Base-by-base conservation (phyloP, 108 stramenopile species). In the Cyclotella choctawhatcheeana region DNA sequence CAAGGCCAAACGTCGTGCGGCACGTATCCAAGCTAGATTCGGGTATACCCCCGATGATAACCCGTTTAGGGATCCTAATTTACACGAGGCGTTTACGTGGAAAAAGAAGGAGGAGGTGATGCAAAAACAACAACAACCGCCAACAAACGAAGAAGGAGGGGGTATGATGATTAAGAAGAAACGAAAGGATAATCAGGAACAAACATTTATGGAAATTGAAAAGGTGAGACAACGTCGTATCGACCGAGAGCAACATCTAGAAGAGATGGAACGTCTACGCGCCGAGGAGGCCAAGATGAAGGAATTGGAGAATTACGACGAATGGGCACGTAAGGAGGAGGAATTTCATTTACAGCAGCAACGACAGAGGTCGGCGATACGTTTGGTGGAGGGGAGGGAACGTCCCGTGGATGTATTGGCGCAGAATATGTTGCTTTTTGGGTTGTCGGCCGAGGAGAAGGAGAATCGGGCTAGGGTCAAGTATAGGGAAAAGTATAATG, bases 291-390 rank as follows among this genome's bases (percentile, higher is more conserved):
- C 87, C 10, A 75, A 96, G 44, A 91, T 97, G 82, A 89, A 96
- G 58, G 98, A 99, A 77, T 61, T 92, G 54, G 98, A 97, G 73
- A 86, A 93, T 68, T 97, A 96, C 73, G 99, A 97, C 52, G 97
- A 98, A 63, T 98, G 97, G 98, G 94, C 97, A 25, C 69, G 83
- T 34, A 99, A 99, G 85, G 99, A 99, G 73, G 99, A 99, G 88
- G 95, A 90, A 27, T 99, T 99, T 75, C 97, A 99, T 80, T 77
- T 96, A 52, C 84, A 93, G 58, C 98, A 99, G 81, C 93, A 95
- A 63, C 62, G 89, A 27, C 88, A 94, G 52, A 84, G 99, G 47
- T 86, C 76, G 7, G 88, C 92, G 25, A 96, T 99, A 69, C 92
- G 99, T 16, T 75, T 99, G 44, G 89, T 96, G 17, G 97, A 98